Evolutionary conservation across 192 early-diverging fungal species (phyloP).

Genomic region (Podila epicladia): DNA sequence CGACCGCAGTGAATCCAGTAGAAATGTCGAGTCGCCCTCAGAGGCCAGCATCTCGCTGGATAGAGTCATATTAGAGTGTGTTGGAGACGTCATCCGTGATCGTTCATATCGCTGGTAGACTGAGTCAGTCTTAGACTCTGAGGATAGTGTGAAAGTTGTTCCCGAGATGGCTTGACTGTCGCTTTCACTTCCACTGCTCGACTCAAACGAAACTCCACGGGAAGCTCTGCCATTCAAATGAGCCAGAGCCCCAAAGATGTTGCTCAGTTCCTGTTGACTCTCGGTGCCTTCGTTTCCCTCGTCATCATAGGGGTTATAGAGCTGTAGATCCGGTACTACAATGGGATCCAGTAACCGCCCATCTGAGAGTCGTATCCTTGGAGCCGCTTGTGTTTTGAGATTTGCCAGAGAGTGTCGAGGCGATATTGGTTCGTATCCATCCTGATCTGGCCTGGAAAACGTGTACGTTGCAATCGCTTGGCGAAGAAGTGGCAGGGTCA

Average conservation of each 20-base stretch:
- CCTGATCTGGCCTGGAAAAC: constrained; percentile 11
- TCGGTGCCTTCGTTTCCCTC: too few relatives aligned
- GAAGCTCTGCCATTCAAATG: neutral
- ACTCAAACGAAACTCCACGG: neutral
- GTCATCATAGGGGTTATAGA: too few relatives aligned
- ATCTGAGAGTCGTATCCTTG: too few relatives aligned
- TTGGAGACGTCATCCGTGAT: neutral
- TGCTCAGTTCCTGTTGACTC: too few relatives aligned
- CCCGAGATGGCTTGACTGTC: too few relatives aligned
- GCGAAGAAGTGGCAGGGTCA: constrained; percentile 25
- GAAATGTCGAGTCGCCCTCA: constrained; percentile 41
- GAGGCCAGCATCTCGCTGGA: constrained; percentile 5
- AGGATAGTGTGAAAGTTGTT: too few relatives aligned
- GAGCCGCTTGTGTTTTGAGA: too few relatives aligned
- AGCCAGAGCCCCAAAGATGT: too few relatives aligned
- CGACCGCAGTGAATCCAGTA: constrained; percentile 32
- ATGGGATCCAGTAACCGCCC: too few relatives aligned
- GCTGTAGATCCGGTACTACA: too few relatives aligned
- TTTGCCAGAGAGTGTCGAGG: constrained; percentile 4
- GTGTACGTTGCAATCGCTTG: constrained; percentile 44
- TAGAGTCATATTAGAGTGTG: constrained; percentile 5
- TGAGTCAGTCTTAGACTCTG: neutral
- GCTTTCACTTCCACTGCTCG: too few relatives aligned
- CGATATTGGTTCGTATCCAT: neutral
- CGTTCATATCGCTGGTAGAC: neutral